Conservation (phyloP, 805 yeast species). For the Yarrowia sp. region DNA sequence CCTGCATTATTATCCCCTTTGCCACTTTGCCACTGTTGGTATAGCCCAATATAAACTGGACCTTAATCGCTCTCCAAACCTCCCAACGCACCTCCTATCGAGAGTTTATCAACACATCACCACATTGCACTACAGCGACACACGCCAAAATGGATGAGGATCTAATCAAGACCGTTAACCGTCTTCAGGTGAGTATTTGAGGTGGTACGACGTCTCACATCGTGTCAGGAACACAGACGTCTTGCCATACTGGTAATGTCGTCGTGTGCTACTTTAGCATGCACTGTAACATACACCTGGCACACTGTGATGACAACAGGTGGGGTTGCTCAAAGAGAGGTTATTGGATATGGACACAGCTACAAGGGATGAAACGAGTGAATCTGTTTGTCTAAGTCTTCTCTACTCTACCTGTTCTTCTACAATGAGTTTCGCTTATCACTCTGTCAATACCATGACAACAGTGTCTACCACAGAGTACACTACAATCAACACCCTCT, state of each 20-base stretch:
- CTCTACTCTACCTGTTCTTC: too few relatives aligned
- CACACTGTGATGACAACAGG: not conserved
- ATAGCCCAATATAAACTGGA: not conserved
- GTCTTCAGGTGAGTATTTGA: constrained; percentile 55
- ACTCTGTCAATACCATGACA: too few relatives aligned
- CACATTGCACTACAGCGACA: constrained; percentile 19
- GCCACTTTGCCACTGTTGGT: constrained; percentile 12
- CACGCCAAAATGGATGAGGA: constrained; percentile 68
- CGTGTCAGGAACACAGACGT: too few relatives aligned
- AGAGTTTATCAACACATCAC: constrained; percentile 38
- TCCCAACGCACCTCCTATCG: constrained; percentile 37
- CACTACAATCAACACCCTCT: not conserved
- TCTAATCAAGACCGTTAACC: constrained; percentile 83
- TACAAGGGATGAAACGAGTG: too few relatives aligned
- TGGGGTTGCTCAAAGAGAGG: too few relatives aligned
- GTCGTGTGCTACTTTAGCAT: not conserved
- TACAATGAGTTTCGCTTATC: too few relatives aligned
- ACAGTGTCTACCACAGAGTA: not conserved
- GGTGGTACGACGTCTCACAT: too few relatives aligned
- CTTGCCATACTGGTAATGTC: too few relatives aligned
- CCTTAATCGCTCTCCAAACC: constrained; percentile 30
- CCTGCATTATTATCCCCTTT: not conserved
- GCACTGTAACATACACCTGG: constrained; percentile 12
- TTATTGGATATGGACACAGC: too few relatives aligned
- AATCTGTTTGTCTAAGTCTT: too few relatives aligned